Base-by-base conservation (phyloP, 495 filamentous ascomycete genomes). In the Talaromyces stipitatus region DNA sequence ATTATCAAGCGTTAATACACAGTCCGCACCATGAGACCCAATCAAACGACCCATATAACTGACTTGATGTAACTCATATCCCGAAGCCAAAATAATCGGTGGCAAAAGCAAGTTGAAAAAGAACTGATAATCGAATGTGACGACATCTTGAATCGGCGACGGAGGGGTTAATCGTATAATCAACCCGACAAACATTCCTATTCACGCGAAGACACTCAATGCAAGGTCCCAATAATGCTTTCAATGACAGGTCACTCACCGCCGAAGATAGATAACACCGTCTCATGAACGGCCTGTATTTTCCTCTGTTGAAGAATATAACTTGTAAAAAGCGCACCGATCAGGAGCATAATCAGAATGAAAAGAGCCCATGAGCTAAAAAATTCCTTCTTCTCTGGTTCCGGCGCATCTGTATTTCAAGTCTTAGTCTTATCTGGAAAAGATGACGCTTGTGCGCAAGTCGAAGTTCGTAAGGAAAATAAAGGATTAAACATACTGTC, bases 21-120 rank as follows among this genome's bases (percentile, higher is more conserved):
- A 12, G 24, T 6, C 32, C 12, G 14, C 38, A 11, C 4, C 45
- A 6, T 11, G 16, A 11, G 7, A 24, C 7, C 52, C 12, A 48
- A n/a, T n/a, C n/a, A n/a, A n/a, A n/a, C n/a, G n/a, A n/a, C n/a
- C n/a, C n/a, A n/a, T n/a, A n/a, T n/a, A n/a, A 58, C 65, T 53
- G 26, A 80, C 79, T 64, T 98, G 94, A 69, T 98, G 94, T 33
- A 98, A 71, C 71, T 98, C 94, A 74, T 97, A 98, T 38, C 94
- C 94, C 29, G 92, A 96, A 32, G 91, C 92, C 41, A 98, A 79
- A 69, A 98, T 98, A 66, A 98, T 98, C 7, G 94, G 94, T 30
- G 94, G 94, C 28, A 98, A 85, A 36, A 98, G 86, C 55, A 98
- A 84, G 71, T 97, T 98, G 78, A 98, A 98, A 78, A 98, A 98